phyloP scores from a whole-genome alignment of 73 alveolate genomes.

The Tetrahymena borealis region DNA sequence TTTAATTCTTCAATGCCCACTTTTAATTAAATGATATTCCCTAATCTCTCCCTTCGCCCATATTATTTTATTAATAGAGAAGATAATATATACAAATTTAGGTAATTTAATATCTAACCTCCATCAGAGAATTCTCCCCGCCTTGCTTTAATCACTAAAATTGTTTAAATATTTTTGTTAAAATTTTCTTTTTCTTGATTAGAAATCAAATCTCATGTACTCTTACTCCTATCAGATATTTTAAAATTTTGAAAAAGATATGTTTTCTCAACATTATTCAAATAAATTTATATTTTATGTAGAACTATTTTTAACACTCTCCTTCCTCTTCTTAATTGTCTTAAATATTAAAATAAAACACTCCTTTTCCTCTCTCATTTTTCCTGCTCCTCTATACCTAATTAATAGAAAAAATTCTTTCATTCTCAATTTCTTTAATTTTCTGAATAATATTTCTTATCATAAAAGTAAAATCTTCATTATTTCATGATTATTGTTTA shows the following conservation, averaged over 20 bases:
- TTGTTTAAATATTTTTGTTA: not conserved
- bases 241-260: not conserved
- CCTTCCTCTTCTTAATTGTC: not conserved
- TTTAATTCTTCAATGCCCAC: too few relatives aligned
- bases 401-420: not conserved
- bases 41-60: too few relatives aligned
- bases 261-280: not conserved
- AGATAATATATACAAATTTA: too few relatives aligned
- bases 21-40: too few relatives aligned
- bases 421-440: not conserved
- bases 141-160: not conserved
- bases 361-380: not conserved
- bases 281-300: not conserved
- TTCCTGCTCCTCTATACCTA: not conserved
- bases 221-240: not conserved
- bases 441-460: not conserved
- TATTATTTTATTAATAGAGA: too few relatives aligned
- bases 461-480: not conserved
- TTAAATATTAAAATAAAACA: not conserved
- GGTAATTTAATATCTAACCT: too few relatives aligned
- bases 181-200: not conserved
- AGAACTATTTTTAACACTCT: conserved; percentile 1
- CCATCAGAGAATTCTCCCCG: too few relatives aligned
- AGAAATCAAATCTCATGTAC: not conserved
- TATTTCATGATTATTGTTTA: not conserved